These are phyloP conservation scores for Syncephalastrum racemosum DNA, from an alignment of 371 early-diverging fungal species.

Conservation along the genomic window DNA sequence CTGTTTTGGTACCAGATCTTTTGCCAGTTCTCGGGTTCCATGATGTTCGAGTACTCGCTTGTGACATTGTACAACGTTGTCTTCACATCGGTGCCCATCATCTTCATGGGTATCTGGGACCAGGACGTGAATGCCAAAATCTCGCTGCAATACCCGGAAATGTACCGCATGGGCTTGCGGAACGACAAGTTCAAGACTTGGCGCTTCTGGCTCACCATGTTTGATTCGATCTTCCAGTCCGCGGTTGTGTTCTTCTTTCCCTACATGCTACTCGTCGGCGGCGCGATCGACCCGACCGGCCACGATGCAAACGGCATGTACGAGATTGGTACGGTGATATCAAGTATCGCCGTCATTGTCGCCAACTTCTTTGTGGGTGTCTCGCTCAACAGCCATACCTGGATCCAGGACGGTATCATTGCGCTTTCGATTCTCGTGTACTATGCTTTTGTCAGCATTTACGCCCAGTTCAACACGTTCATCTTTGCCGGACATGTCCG, in stretches of 20 bases:
- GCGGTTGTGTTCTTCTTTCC: slow-evolving; percentile 79
- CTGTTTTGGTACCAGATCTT: slow-evolving; percentile 84
- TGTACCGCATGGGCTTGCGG: slow-evolving; percentile 85
- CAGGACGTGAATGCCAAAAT: slow-evolving; percentile 81
- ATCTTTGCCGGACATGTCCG: slow-evolving; percentile 44
- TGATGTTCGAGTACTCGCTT: slow-evolving; percentile 78
- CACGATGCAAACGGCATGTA: slow-evolving; percentile 61
- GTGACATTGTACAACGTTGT: slow-evolving; percentile 75
- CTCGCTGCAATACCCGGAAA: slow-evolving; percentile 78
- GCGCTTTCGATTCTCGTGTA: slow-evolving; percentile 51
- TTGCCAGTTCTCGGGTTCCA: slow-evolving; percentile 58
- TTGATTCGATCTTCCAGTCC: slow-evolving; percentile 90
- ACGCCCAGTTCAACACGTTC: slow-evolving; percentile 42
- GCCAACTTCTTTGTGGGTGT: slow-evolving; percentile 81
- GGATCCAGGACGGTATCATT: slow-evolving; percentile 63
- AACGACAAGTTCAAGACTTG: slow-evolving; percentile 78
- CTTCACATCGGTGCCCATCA: slow-evolving; percentile 73
- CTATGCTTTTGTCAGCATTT: slow-evolving; percentile 51
- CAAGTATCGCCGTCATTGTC: slow-evolving; percentile 70
- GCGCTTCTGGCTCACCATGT: slow-evolving; percentile 81
- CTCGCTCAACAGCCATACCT: slow-evolving; percentile 78
- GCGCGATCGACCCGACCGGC: slow-evolving; percentile 53
- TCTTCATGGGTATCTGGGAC: slow-evolving; percentile 86
- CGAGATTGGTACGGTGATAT: slow-evolving; percentile 77
- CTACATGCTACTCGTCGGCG: slow-evolving; percentile 47